A percentile compares a stretch with the other conserved stretches of the same genome.
Conservation (phyloP, 75 land plant species). For the Picea glauca region DNA sequence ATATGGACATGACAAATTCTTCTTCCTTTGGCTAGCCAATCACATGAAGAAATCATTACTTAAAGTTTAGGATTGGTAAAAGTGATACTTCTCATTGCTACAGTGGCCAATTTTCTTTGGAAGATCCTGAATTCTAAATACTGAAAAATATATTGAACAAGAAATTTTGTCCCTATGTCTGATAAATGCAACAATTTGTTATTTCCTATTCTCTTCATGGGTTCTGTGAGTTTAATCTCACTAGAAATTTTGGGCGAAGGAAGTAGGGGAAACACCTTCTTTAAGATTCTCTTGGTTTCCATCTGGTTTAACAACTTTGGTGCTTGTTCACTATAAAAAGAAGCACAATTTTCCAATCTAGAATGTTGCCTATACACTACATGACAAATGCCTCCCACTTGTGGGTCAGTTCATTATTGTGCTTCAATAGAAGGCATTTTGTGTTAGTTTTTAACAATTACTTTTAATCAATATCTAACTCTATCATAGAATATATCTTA, state of each 20-base stretch:
- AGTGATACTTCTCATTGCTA: background rate
- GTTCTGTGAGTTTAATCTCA: background rate
- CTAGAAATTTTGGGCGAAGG: background rate
- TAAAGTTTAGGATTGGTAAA: too few relatives aligned
- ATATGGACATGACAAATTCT: too few relatives aligned
- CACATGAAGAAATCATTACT: background rate
- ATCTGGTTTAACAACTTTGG: background rate
- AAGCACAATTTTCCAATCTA: background rate
- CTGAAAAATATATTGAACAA: background rate
- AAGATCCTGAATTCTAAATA: background rate
- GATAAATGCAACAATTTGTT: background rate
- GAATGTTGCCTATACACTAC: background rate
- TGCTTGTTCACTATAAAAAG: background rate
- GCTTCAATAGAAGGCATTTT: background rate
- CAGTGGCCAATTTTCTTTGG: background rate
- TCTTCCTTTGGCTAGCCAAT: too few relatives aligned
- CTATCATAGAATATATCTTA: background rate
- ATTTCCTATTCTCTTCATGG: conserved; percentile 2
- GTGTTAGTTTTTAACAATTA: background rate
- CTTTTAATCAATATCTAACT: background rate
- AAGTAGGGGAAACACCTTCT: background rate
- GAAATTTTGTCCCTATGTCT: background rate
- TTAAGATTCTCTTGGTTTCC: background rate
- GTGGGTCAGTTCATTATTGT: background rate
- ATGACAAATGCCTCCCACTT: conserved; percentile 7